Evolutionary conservation across 2,329 filamentous ascomycete genomes (phyloP).

Genomic region (Cadophora sp.): DNA sequence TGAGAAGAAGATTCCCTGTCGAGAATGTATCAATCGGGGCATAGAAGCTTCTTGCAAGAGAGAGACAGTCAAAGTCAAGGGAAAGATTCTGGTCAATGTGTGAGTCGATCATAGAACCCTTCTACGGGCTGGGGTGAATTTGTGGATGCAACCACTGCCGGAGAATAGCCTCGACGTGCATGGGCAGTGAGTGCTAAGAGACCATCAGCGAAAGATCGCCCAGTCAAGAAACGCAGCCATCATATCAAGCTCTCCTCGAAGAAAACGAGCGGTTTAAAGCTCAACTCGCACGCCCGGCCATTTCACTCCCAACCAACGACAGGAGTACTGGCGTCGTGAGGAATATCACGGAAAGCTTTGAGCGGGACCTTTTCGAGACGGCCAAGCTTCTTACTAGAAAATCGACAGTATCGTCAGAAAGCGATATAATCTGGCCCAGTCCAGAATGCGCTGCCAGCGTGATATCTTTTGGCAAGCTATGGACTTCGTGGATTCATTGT

Average conservation of each 20-base stretch:
- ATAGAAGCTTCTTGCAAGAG: neutral
- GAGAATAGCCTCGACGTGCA: neutral
- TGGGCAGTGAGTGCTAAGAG: too few relatives aligned
- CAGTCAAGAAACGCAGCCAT: neutral
- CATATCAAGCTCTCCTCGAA: neutral
- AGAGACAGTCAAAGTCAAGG: slow-evolving; percentile 11
- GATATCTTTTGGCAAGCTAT: slow-evolving; percentile 19
- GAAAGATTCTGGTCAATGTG: neutral
- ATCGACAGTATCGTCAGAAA: slow-evolving; percentile 2
- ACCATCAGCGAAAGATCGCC: neutral
- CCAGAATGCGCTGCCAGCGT: neutral
- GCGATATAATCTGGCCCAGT: slow-evolving; percentile 1
- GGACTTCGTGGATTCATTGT: slow-evolving; percentile 36
- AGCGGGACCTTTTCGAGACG: slow-evolving; percentile 10
- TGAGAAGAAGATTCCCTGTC: slow-evolving; percentile 11
- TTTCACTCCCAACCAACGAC: neutral
- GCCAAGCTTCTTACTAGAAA: neutral
- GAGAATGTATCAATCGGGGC: slow-evolving; percentile 7
- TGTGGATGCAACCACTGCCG: neutral
- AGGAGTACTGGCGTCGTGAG: neutral
- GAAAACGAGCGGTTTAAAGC: neutral
- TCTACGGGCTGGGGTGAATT: neutral
- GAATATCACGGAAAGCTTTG: slow-evolving; percentile 14
- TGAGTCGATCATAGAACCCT: neutral
- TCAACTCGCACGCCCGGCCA: neutral